A percentile compares a stretch with the other conserved stretches of the same genome.
Evolutionary conservation across 768 basidiomycete species (phyloP).

Genomic region (Russula brevipes): DNA sequence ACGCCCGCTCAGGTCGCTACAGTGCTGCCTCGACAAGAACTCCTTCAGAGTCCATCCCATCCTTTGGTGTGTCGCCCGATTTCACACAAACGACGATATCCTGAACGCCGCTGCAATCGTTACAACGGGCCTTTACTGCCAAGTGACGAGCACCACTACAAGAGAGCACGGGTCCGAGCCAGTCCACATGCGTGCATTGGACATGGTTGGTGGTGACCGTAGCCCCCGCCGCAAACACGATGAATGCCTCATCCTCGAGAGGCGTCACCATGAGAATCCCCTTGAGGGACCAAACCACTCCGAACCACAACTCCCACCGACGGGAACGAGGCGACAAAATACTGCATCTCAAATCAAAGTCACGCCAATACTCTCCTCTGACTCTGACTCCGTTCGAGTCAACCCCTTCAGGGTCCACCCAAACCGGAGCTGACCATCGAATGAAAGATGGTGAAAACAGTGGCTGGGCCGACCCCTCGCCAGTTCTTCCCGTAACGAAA

Average conservation of each 20-base stretch:
- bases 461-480: neutral
- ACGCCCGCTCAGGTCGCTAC: neutral
- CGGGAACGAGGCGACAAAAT: neutral
- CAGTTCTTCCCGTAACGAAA: neutral
- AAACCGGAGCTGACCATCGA: neutral
- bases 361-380: neutral
- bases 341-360: neutral
- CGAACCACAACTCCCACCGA: neutral
- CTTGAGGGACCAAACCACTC: slow-evolving; percentile 5
- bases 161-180: neutral
- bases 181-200: neutral
- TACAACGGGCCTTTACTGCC: neutral
- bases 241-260: neutral
- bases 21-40: neutral
- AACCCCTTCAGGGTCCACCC: slow-evolving; percentile 18
- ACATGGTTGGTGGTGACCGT: neutral
- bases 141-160: neutral
- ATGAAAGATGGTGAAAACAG: neutral
- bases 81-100: neutral
- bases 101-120: neutral
- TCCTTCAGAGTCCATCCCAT: slow-evolving; percentile 8
- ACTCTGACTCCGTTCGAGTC: neutral
- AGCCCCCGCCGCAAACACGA: neutral
- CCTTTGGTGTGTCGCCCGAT: neutral
- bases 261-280: neutral